Conservation (phyloP, 441 rosid genomes). For the Geranium incanum region DNA sequence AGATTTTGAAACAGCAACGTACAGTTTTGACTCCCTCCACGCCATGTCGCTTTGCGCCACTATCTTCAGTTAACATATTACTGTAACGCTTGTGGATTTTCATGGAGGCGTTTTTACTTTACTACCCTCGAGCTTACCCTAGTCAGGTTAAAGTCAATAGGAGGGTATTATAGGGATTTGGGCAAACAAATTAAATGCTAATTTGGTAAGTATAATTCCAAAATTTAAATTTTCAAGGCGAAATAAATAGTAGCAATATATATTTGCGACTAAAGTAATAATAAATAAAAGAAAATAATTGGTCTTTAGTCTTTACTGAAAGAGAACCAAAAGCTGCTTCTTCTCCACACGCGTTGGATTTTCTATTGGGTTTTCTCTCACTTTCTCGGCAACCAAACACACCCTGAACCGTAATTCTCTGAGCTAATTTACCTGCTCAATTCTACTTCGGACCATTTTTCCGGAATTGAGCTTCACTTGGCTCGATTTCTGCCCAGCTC, state of each 20-base stretch:
- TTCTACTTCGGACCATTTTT: background rate
- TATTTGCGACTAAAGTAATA: background rate
- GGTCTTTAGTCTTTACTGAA: background rate
- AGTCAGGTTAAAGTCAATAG: background rate
- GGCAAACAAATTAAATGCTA: too few species aligned
- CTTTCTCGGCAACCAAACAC: slow-evolving; percentile 9
- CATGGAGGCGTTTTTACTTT: background rate
- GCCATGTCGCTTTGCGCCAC: background rate
- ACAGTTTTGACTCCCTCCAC: slow-evolving; percentile 5
- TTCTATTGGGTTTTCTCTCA: background rate
- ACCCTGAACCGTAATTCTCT: background rate
- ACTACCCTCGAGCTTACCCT: background rate
- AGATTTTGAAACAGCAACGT: background rate
- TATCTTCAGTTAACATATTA: background rate
- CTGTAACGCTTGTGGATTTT: background rate
- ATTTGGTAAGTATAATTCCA: background rate
- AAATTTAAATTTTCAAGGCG: background rate
- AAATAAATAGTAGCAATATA: background rate
- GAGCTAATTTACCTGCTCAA: background rate
- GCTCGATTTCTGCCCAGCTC: background rate
- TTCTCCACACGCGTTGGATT: slow-evolving; percentile 1
- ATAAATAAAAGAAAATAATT: background rate
- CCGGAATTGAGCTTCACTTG: background rate
- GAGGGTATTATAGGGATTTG: background rate
- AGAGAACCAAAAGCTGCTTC: slow-evolving; percentile 1